These are phyloP conservation scores for Cercophora sp. DNA, from an alignment of 495 filamentous ascomycete species.

Conservation along the genomic window DNA sequence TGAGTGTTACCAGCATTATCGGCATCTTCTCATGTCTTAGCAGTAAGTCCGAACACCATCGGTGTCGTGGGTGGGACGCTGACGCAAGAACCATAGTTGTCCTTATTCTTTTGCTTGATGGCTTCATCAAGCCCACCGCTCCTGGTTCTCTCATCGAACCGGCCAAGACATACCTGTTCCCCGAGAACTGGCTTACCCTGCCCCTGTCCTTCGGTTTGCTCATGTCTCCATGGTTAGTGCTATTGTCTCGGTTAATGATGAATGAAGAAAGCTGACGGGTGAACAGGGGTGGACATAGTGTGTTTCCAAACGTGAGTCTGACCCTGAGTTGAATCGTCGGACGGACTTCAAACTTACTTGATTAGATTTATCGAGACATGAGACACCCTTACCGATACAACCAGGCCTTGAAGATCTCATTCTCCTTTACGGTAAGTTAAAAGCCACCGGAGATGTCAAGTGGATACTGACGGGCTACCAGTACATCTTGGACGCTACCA, in stretches of 20 bases:
- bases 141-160: conserved; percentile 85
- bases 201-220: conserved; percentile 93
- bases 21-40: conserved; percentile 84
- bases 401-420: conserved; percentile 73
- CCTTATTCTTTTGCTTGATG: conserved; percentile 75
- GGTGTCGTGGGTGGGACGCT: not conserved
- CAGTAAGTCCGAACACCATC: conserved; percentile 53
- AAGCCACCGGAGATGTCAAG: not conserved
- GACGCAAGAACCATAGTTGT: conserved; percentile 55
- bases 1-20: conserved; percentile 87
- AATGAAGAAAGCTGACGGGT: conserved; percentile 2
- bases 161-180: conserved; percentile 74
- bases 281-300: conserved; percentile 71
- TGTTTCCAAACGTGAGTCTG: conserved; percentile 72
- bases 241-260: not conserved
- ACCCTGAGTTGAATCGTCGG: not conserved
- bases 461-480: conserved; percentile 25
- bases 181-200: conserved; percentile 79
- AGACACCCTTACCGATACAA: conserved; percentile 84
- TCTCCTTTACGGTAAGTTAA: conserved; percentile 75
- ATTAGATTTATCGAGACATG: conserved; percentile 90
- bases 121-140: conserved; percentile 70
- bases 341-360: not conserved
- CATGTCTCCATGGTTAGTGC: conserved; percentile 77
- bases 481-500: conserved; percentile 74